Evolutionary conservation across 805 yeast genomes (phyloP), one percentile per base, ranked within the genome.

Genomic region (Wickerhamiella kurtzmanii): DNA sequence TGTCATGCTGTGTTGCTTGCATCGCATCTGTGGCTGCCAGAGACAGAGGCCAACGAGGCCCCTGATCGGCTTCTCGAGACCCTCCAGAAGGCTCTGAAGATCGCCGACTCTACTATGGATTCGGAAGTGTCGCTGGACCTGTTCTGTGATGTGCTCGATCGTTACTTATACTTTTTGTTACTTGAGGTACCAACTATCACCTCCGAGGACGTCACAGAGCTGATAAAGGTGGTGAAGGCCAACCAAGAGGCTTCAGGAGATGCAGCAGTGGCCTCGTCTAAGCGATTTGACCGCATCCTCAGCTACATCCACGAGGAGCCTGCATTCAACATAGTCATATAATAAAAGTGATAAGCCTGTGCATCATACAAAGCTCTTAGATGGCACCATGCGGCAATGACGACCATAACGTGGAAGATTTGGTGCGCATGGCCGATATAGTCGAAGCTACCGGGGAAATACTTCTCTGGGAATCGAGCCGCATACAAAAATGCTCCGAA

Each of bases 71-170:
- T 89, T 1, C 67, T 89, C 59, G 97, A 92, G 59, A 87, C 96
- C 61, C 70, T 89, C 41, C 96, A 87, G 62, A 77, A 89, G 55
- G 77, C 96, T 1, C 63, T 89, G 16, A 71, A 96, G 41, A 85
- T 86, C 5, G 95, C 96, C 0, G 97, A 92, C 61, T 82, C 92
- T n/a, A 83, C 92, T 48, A 80, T 88, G 79, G 97, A 89, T 59
- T 68, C 66, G 44, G 74, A 70, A 38, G 80, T 77, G 41, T 82
- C 86, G 35, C 69, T 82, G 48, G 89, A 85, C 63, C 69, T 92
- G 47, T 88, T 89, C 67, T 80, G 89, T 41, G 97, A 92, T 65
- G 86, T 92, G 18, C 69, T 92, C 53, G 85, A 86, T 66, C 75
- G 86, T 52, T 86, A 94, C 52, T 64, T 89, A 35, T 85, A 87